Evolutionary conservation across 1,284 basidiomycete species (phyloP), one percentile per base, ranked within the genome.

Genomic region (Boletus sp.): DNA sequence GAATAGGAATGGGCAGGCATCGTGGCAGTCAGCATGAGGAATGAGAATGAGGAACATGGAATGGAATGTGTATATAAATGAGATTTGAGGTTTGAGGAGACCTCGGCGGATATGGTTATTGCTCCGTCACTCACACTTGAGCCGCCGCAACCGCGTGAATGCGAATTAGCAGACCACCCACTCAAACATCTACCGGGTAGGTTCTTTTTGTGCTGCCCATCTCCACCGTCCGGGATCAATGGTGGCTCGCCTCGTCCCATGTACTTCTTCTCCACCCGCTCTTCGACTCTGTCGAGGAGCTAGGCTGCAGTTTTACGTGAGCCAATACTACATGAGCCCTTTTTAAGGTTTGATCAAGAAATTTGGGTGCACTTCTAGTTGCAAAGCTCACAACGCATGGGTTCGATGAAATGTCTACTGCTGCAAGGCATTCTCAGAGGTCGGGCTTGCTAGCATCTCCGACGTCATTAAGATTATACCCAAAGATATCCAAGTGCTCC

Each of bases 81-180:
- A 56, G 56, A 62, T 62, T 61, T 43, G 60, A 47, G 51, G 65
- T 63, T 58, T 58, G 59, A 58, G 58, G 64, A 53, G 54, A 61
- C 62, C 40, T 67, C 74, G 71, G 71, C 71, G 74, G 74, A 73
- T 65, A 75, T 76, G 69, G 40, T 50, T 61, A 59, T 65, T 76
- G 63, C 73, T 75, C 74, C 71, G 71, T 72, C 68, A 52, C 35
- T 57, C 62, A 60, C 65, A 61, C 50, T 58, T 49, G 52, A 51
- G 53, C 71, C 73, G 71, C 60, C 65, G 55, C 61, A 65, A 72
- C 67, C 74, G 72, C 71, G 73, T 64, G 73, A 76, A 72, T 23
- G 43, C 43, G 55, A 58, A 48, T 50, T 54, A 46, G 61, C 60
- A 62, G 67, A 57, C 70, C 46, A 54, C 55, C 56, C 14, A 37